Evolutionary conservation across 1,139 yeast genomes (phyloP).

Genomic region (Magnusiomyces ingens): DNA sequence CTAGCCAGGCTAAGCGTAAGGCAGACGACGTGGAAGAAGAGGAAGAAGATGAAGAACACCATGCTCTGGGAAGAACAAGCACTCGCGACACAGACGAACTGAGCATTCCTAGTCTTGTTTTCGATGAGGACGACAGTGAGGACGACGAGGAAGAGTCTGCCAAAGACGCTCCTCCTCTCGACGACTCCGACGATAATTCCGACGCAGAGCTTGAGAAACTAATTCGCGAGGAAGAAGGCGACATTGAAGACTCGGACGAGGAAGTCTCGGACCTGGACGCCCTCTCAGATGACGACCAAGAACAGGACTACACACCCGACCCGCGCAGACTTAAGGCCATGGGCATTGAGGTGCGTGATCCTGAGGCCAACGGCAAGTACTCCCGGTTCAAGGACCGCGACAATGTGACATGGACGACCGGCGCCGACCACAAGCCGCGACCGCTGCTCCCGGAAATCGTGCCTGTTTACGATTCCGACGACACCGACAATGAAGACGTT

Average conservation of each 20-base stretch:
- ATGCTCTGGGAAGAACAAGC: conserved; percentile 11
- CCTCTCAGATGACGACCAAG: conserved; percentile 14
- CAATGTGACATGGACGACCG: conserved; percentile 26
- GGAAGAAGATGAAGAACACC: conserved; percentile 19
- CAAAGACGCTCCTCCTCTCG: conserved; percentile 19
- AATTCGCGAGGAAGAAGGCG: conserved; percentile 24
- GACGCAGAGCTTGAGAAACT: conserved; percentile 23
- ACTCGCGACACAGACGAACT: conserved; percentile 12
- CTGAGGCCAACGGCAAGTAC: conserved; percentile 18
- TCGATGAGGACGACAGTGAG: conserved; percentile 14
- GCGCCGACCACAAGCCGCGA: conserved; percentile 76
- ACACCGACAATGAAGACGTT: conserved; percentile 73
- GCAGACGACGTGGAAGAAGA: conserved; percentile 7
- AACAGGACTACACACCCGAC: conserved; percentile 17
- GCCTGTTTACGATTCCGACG: conserved; percentile 90
- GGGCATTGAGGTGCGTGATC: conserved; percentile 17
- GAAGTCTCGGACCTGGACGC: conserved; percentile 7
- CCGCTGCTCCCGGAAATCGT: conserved; percentile 80
- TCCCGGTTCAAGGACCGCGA: neutral
- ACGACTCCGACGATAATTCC: conserved; percentile 19
- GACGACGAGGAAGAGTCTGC: conserved; percentile 15
- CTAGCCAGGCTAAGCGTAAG: conserved; percentile 1
- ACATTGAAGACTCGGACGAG: conserved; percentile 17
- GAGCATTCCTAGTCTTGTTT: conserved; percentile 13
- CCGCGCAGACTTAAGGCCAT: conserved; percentile 17